phyloP scores from a whole-genome alignment of 1,139 yeast species.

The Nakaseomyces nivariensis region DNA sequence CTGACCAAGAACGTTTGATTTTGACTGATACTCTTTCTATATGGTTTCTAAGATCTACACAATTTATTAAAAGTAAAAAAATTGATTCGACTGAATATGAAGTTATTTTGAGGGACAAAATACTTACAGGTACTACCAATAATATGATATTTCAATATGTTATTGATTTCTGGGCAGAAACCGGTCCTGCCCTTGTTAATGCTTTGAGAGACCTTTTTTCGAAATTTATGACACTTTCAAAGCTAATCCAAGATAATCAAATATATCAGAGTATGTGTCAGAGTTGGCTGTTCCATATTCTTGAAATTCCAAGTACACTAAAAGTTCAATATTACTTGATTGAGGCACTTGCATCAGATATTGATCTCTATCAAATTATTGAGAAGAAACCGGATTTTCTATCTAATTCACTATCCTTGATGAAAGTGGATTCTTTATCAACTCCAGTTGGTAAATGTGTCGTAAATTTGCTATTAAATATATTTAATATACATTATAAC shows the following conservation, averaged over 20 bases:
- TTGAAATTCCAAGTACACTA: slow-evolving; percentile 40
- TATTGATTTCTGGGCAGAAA: slow-evolving; percentile 59
- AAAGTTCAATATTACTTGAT: slow-evolving; percentile 51
- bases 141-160: slow-evolving; percentile 43
- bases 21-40: slow-evolving; percentile 54
- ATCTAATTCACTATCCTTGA: slow-evolving; percentile 37
- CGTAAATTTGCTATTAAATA: slow-evolving; percentile 35
- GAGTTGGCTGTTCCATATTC: slow-evolving; percentile 38
- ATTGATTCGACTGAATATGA: slow-evolving; percentile 8
- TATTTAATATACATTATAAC: slow-evolving; percentile 24
- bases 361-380: slow-evolving; percentile 36
- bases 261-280: slow-evolving; percentile 24
- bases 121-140: slow-evolving; percentile 24
- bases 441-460: slow-evolving; percentile 60
- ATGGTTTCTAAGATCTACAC: slow-evolving; percentile 46
- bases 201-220: slow-evolving; percentile 51
- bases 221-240: slow-evolving; percentile 40
- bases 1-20: slow-evolving; percentile 29
- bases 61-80: slow-evolving; percentile 14
- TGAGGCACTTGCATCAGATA: slow-evolving; percentile 44
- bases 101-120: slow-evolving; percentile 14
- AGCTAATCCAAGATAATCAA: slow-evolving; percentile 19
- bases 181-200: slow-evolving; percentile 61
- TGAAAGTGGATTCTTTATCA: slow-evolving; percentile 53
- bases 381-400: slow-evolving; percentile 38